A percentile compares a stretch with the other conserved stretches of the same genome.
These are phyloP conservation scores for Flaveria trinervia DNA, from an alignment of 129 eudicot species.

Conservation along the genomic window DNA sequence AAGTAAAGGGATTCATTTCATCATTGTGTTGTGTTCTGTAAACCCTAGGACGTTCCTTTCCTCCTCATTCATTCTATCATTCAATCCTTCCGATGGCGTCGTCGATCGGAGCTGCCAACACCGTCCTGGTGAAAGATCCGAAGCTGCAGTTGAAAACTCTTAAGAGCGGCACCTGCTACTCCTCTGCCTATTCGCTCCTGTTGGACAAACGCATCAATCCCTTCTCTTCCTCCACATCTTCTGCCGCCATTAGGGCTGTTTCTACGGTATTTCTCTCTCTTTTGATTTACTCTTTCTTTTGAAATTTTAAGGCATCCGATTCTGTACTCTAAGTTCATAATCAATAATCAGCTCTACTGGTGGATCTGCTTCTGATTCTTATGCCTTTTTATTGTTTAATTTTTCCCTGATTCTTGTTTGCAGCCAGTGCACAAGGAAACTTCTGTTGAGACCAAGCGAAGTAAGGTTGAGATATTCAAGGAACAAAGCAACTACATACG, in stretches of 20 bases:
- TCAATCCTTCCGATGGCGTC: slow-evolving; percentile 43
- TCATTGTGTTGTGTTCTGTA: neutral
- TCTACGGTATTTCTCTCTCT: slow-evolving; percentile 50
- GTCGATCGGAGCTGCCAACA: slow-evolving; percentile 53
- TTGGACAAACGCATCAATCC: slow-evolving; percentile 40
- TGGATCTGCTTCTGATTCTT: neutral
- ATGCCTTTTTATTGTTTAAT: neutral
- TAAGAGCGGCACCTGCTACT: slow-evolving; percentile 4
- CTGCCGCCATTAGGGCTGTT: slow-evolving; percentile 66
- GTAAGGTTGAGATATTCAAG: slow-evolving; percentile 94
- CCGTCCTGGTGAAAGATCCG: slow-evolving; percentile 44
- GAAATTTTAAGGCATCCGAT: neutral
- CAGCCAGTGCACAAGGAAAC: slow-evolving; percentile 87
- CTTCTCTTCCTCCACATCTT: slow-evolving; percentile 25
- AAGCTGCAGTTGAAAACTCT: slow-evolving; percentile 39
- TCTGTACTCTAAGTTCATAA: neutral
- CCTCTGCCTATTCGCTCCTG: slow-evolving; percentile 48
- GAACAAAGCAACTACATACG: slow-evolving; percentile 93
- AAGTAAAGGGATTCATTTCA: neutral
- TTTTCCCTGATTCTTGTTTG: slow-evolving; percentile 23
- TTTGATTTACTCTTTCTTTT: neutral
- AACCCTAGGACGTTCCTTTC: slow-evolving; percentile 14
- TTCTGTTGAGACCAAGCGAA: slow-evolving; percentile 69
- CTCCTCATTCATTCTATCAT: neutral
- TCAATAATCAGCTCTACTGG: neutral